Evolutionary conservation across 768 basidiomycete species (phyloP).

Genomic region (Rhizopogon vulgaris): DNA sequence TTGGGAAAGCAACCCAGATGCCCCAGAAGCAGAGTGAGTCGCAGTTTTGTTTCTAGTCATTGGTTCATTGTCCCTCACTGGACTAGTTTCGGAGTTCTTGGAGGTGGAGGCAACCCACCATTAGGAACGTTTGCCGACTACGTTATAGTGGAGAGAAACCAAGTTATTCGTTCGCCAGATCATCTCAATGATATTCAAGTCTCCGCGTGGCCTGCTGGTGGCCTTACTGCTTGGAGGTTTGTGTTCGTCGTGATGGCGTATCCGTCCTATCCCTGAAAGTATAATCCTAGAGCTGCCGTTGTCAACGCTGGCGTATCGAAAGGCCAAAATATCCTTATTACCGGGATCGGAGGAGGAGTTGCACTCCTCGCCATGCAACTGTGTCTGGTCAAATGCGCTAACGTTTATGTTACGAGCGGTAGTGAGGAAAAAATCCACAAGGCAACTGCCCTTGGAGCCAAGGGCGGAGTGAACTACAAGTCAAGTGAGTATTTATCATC

Average conservation of each 20-base stretch:
- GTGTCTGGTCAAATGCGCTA: slow-evolving; percentile 66
- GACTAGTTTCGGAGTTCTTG: slow-evolving; percentile 51
- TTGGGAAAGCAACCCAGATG: slow-evolving; percentile 61
- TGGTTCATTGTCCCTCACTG: background rate
- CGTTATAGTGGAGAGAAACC: slow-evolving; percentile 63
- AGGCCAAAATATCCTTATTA: slow-evolving; percentile 74
- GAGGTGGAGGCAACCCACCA: slow-evolving; percentile 45
- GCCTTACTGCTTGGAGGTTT: slow-evolving; percentile 81
- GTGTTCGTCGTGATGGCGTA: slow-evolving; percentile 6
- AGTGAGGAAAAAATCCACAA: slow-evolving; percentile 60
- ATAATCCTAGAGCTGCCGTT: slow-evolving; percentile 46
- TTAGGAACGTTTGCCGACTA: slow-evolving; percentile 77
- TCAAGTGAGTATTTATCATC: slow-evolving; percentile 35
- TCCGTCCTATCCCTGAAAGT: background rate
- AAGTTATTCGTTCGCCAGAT: slow-evolving; percentile 57
- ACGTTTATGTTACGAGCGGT: slow-evolving; percentile 80
- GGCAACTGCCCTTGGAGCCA: slow-evolving; percentile 64
- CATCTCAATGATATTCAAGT: slow-evolving; percentile 65
- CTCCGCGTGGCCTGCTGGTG: slow-evolving; percentile 74
- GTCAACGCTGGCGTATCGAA: slow-evolving; percentile 57
- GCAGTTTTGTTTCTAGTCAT: background rate
- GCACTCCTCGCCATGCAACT: slow-evolving; percentile 73
- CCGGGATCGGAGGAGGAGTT: slow-evolving; percentile 81
- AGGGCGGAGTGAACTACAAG: slow-evolving; percentile 73
- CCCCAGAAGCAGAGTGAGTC: slow-evolving; percentile 58